These are phyloP conservation scores for Cryptococcus jaspeensis DNA, from an alignment of 1,284 basidiomycete genomes.

Conservation along the genomic window DNA sequence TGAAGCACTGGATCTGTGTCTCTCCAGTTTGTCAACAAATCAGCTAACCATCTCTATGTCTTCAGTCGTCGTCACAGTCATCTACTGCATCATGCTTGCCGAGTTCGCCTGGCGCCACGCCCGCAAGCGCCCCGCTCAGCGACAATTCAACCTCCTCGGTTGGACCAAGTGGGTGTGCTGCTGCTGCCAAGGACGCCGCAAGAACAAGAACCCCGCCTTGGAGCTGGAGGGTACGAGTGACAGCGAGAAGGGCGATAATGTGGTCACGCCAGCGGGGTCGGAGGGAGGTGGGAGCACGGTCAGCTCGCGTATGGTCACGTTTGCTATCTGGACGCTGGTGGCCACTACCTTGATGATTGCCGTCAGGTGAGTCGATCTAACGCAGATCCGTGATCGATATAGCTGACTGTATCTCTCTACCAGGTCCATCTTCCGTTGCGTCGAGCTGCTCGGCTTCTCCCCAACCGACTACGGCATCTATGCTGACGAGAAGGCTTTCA, in stretches of 20 bases:
- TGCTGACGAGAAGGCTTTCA: slow-evolving; percentile 24
- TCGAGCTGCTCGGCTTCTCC: slow-evolving; percentile 44
- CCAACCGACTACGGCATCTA: slow-evolving; percentile 38
- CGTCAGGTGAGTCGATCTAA: slow-evolving; percentile 5
- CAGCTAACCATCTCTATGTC: background rate
- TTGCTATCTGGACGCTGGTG: slow-evolving; percentile 3
- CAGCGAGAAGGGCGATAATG: background rate
- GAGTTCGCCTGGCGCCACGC: slow-evolving; percentile 34
- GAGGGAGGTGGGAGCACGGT: slow-evolving; percentile 1
- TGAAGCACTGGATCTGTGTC: slow-evolving; percentile 24
- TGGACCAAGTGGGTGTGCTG: slow-evolving; percentile 10
- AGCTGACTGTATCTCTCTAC: too few relatives aligned
- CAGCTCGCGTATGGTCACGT: background rate
- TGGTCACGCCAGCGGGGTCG: background rate
- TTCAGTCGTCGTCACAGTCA: slow-evolving; percentile 35
- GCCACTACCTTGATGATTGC: slow-evolving; percentile 6
- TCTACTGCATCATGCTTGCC: slow-evolving; percentile 32
- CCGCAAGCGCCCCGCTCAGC: slow-evolving; percentile 18
- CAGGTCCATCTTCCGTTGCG: slow-evolving; percentile 45
- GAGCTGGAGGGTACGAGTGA: background rate
- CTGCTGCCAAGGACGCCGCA: background rate
- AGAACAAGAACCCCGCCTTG: background rate
- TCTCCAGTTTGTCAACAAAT: slow-evolving; percentile 29
- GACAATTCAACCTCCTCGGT: slow-evolving; percentile 18
- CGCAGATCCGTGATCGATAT: too few relatives aligned